Conservation (phyloP, 2,329 filamentous ascomycete genomes). For the Hymenoscyphus fraxineus region DNA sequence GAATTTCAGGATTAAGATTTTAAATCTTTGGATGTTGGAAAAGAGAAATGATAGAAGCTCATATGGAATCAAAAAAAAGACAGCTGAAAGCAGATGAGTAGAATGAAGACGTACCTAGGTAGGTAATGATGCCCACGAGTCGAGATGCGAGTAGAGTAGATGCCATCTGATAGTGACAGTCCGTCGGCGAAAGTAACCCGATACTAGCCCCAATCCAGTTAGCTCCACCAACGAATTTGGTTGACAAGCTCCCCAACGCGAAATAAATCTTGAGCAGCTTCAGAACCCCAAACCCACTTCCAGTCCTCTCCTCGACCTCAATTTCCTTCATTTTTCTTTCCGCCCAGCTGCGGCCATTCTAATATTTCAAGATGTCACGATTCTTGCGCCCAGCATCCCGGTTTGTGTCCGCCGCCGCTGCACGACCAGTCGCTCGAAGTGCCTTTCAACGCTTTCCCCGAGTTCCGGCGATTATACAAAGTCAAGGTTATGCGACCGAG, state of each 20-base stretch:
- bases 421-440: conserved; percentile 45
- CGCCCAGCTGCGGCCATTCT: conserved; percentile 20
- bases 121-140: not conserved
- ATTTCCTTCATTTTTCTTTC: conserved; percentile 17
- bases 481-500: conserved; percentile 35
- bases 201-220: not conserved
- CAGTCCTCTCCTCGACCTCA: conserved; percentile 8
- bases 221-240: not conserved
- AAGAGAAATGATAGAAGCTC: not conserved
- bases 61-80: not conserved
- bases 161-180: not conserved
- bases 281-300: not conserved
- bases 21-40: not conserved
- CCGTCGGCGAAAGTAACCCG: not conserved
- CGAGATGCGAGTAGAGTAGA: too few relatives aligned
- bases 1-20: not conserved
- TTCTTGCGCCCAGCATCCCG: conserved; percentile 62
- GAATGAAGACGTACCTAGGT: too few relatives aligned
- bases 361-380: conserved; percentile 41
- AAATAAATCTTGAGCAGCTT: not conserved
- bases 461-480: conserved; percentile 32
- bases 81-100: not conserved
- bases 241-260: not conserved
- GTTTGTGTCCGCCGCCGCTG: conserved; percentile 53
- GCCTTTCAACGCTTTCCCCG: conserved; percentile 45